phyloP scores from a whole-genome alignment of 306 rosid species.

The Cicer chorassanicum region DNA sequence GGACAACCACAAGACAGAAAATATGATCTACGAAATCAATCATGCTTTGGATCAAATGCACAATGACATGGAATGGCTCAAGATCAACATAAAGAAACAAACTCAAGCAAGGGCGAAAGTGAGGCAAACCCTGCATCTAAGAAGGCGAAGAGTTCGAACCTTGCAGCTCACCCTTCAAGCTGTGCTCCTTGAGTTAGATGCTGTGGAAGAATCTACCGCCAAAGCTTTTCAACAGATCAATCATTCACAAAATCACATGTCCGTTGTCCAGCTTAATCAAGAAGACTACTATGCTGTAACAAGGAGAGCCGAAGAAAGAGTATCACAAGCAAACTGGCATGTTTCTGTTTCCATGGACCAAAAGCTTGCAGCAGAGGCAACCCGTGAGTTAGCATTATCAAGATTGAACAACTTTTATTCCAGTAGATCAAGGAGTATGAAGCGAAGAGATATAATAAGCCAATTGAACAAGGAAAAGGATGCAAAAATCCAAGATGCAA shows the following conservation, averaged over 20 bases:
- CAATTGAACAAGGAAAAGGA: conserved; percentile 21
- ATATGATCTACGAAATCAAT: conserved; percentile 45
- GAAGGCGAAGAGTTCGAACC: conserved; percentile 48
- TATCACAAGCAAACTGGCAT: conserved; percentile 48
- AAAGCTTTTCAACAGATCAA: conserved; percentile 49
- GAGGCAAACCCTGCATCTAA: conserved; percentile 47
- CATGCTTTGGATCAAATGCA: conserved; percentile 46
- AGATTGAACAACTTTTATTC: conserved; percentile 48
- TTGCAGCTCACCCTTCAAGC: conserved; percentile 56
- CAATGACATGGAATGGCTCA: conserved; percentile 45
- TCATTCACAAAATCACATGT: conserved; percentile 40
- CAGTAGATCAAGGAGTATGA: conserved; percentile 30
- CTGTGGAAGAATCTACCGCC: conserved; percentile 50
- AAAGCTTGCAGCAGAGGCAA: conserved; percentile 53
- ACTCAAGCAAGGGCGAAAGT: conserved; percentile 35
- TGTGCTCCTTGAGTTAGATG: conserved; percentile 52
- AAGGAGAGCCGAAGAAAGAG: conserved; percentile 50
- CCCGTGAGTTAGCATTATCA: conserved; percentile 47
- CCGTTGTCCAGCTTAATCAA: conserved; percentile 46
- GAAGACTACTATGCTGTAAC: conserved; percentile 51
- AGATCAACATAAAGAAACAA: conserved; percentile 40
- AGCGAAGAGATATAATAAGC: conserved; percentile 38
- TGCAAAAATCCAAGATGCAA: conserved; percentile 23
- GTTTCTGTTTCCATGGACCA: conserved; percentile 46
- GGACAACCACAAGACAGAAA: conserved; percentile 42